These are phyloP conservation scores for Plasmodium reichenowi DNA, from an alignment of 169 alveolate species.

Conservation along the genomic window DNA sequence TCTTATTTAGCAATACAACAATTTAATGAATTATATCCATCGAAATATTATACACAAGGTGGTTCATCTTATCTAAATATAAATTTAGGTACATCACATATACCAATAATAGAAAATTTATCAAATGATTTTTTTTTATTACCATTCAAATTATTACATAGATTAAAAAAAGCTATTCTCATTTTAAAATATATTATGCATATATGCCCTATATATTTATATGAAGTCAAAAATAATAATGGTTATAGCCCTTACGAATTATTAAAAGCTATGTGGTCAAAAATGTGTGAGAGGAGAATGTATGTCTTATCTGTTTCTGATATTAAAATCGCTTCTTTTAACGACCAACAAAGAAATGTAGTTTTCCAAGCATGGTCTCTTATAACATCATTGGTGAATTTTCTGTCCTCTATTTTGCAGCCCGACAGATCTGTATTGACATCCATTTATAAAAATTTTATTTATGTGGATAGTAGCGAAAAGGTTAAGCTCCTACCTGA, in stretches of 20 bases:
- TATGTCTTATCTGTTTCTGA: conserved; percentile 21
- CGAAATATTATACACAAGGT: conserved; percentile 12
- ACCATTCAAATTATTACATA: conserved; percentile 58
- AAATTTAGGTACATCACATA: conserved; percentile 6
- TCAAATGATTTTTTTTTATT: conserved; percentile 34
- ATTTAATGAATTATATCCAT: conserved; percentile 17
- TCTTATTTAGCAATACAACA: background rate
- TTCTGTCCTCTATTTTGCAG: conserved; percentile 11
- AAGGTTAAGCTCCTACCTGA: background rate
- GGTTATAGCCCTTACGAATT: conserved; percentile 53
- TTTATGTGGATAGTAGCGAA: background rate
- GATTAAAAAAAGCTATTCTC: conserved; percentile 49
- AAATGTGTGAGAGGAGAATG: conserved; percentile 28
- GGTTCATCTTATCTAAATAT: conserved; percentile 11
- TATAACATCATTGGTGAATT: conserved; percentile 30
- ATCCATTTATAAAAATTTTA: conserved; percentile 38
- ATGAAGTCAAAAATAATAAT: conserved; percentile 29
- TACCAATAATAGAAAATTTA: conserved; percentile 32
- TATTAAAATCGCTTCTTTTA: conserved; percentile 35
- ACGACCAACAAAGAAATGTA: conserved; percentile 31
- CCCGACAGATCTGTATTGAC: conserved; percentile 56
- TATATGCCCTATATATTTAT: conserved; percentile 38
- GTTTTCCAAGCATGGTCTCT: conserved; percentile 61
- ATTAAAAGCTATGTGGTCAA: conserved; percentile 43
- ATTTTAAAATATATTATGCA: conserved; percentile 23